Base-by-base conservation (phyloP, 495 filamentous ascomycete species). In the Daldinia bambusicola region DNA sequence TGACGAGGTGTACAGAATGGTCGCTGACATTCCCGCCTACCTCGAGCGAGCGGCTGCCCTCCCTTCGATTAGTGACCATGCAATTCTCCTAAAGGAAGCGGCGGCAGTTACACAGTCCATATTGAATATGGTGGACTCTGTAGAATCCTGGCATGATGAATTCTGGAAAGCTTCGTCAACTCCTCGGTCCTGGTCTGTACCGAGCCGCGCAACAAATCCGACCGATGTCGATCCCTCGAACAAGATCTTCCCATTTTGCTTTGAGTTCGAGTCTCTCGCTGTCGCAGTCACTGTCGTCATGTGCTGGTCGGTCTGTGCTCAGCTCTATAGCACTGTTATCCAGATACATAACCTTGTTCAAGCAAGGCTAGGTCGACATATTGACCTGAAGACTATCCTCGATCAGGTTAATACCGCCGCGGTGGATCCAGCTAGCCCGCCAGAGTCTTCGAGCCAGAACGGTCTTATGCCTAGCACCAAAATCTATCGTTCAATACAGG, bases 321-420 rank as follows among this genome's bases (percentile, higher is more conserved):
- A 69, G 22, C 32, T 69, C 16, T 63, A 63, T 53, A 69, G 66
- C 55, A 38, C 62, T 41, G 59, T 69, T 26, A 69, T 69, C 9
- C 66, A 69, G n/a, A 63, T 69, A 38, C 22, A 63, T 36, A 41
- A 58, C 18, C 45, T 69, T 22, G 60, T 63, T 12, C 52, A 63
- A 36, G 41, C 51, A 32, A 63, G 52, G 57, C 31, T 69, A 4
- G 66, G 59, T 34, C 40, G 43, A 14, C 52, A 26, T 4, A 53
- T 69, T 32, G n/a, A 10, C 22, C 66, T 69, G 9, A 9, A 63
- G 18, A 4, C 57, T 43, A 38, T 69, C n/a, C 52, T 69, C 2
- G 2, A 41, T 36, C 60, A 52, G 41, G 22, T 31, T 36, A 13
- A 41, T 53, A 8, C 30, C n/a, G 31, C 0, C 13, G 38, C 18